Percentiles rank a stretch among this genome's conserved stretches.
These are phyloP conservation scores for Roridomyces roridus DNA, from an alignment of 768 basidiomycete genomes.

Conservation along the genomic window DNA sequence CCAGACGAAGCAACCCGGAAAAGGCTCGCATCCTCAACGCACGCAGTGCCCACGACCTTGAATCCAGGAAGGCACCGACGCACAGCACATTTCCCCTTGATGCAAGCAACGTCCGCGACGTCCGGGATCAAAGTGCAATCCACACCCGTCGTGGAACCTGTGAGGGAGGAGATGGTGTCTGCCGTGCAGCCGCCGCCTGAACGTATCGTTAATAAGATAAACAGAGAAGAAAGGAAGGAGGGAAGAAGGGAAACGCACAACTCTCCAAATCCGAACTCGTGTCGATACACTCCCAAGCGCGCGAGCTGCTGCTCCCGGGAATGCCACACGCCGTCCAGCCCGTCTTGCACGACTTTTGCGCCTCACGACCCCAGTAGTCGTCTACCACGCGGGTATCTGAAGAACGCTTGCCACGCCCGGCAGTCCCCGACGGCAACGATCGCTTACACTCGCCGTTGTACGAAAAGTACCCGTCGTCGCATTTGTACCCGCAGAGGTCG, in stretches of 20 bases:
- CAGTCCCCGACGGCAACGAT: constrained; percentile 18
- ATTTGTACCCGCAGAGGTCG: constrained; percentile 39
- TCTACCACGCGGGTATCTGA: too few relatives aligned
- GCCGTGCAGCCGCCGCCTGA: constrained; percentile 44
- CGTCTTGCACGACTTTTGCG: constrained; percentile 28
- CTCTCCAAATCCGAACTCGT: constrained; percentile 40
- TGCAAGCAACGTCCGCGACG: constrained; percentile 44
- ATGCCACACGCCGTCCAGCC: constrained; percentile 41
- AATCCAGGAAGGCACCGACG: constrained; percentile 40
- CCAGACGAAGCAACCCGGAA: too few relatives aligned
- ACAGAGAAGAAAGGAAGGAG: background rate
- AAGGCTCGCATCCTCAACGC: background rate
- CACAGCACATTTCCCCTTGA: constrained; percentile 37
- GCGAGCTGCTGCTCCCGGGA: constrained; percentile 28
- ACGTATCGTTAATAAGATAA: background rate
- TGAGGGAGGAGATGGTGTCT: constrained; percentile 29
- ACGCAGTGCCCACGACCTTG: constrained; percentile 15
- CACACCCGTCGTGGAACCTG: constrained; percentile 25
- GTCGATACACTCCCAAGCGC: constrained; percentile 45
- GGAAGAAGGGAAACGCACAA: constrained; percentile 34
- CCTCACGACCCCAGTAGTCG: constrained; percentile 25
- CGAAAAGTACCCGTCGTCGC: constrained; percentile 32
- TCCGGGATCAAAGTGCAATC: constrained; percentile 46
- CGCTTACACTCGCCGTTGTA: constrained; percentile 35
- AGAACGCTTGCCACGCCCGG: too few relatives aligned